Percentiles rank a stretch among this genome's conserved stretches.
Conservation (phyloP, 2,329 filamentous ascomycete species). For the Penicillium corylophilum region DNA sequence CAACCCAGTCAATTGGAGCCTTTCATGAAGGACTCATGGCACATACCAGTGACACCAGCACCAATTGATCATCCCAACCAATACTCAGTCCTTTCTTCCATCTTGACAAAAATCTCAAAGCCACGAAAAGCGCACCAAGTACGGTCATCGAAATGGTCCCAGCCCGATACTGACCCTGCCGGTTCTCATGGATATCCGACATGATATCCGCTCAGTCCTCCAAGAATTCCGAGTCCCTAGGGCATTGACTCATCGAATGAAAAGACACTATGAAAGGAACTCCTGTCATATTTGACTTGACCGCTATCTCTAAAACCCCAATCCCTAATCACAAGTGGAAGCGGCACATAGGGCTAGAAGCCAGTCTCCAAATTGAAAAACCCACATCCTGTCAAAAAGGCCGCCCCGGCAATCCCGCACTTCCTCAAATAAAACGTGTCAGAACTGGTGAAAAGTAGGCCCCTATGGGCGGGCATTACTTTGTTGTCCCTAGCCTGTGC, state of each 20-base stretch:
- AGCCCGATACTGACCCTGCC: slow-evolving; percentile 6
- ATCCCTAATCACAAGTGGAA: neutral
- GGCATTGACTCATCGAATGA: neutral
- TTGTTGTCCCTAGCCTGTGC: neutral
- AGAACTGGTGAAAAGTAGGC: neutral
- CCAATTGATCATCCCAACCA: slow-evolving; percentile 8
- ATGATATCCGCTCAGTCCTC: neutral
- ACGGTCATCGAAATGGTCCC: slow-evolving; percentile 11
- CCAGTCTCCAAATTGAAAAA: neutral
- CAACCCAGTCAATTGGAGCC: neutral
- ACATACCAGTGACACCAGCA: slow-evolving; percentile 11
- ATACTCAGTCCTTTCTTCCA: slow-evolving; percentile 7
- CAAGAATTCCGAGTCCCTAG: neutral
- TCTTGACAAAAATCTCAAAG: slow-evolving; percentile 8
- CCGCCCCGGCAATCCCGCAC: neutral
- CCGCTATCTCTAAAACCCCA: neutral
- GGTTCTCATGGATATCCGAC: slow-evolving; percentile 2
- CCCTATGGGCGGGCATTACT: neutral
- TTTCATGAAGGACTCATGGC: neutral
- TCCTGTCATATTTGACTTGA: neutral
- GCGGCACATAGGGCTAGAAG: neutral
- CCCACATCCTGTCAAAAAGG: neutral
- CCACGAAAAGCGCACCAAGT: slow-evolving; percentile 10
- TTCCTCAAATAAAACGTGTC: neutral
- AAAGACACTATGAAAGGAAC: neutral